Base-by-base conservation (phyloP, 2,329 filamentous ascomycete genomes). In the Aspergillus fijiensis region DNA sequence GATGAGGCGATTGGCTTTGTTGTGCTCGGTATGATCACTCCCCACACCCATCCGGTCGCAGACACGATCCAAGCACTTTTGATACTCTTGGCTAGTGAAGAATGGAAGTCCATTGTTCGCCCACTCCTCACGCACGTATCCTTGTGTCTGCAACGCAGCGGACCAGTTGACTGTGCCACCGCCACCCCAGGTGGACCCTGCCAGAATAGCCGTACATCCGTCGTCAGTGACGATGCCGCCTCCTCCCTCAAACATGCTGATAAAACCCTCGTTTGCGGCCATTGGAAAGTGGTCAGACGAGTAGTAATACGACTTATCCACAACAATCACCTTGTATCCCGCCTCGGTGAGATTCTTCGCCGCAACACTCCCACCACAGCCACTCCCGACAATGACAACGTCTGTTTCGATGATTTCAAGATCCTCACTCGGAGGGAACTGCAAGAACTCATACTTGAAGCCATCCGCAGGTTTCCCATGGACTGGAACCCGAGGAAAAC, bases 81-180 rank as follows among this genome's bases (percentile, higher is more conserved):
- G 92, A 69, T 89, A 97, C 21, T 88, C 87, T 0, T 82, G 74
- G 0, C 87, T 87, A 0, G 85, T 87, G 72, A 96, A 96, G 68
- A 96, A 89, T 0, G 84, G 82, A 25, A 97, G 79, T 0, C 87
- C 87, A 16, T 77, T 54, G 19, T 84, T 80, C 0, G 90, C 88
- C 93, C 94, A 97, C 76, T 96, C 91, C 65, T 86, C 81, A 3
- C 92, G 85, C 1, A 96, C 90, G 64, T 83, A 90, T 27, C 85
- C 86, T 70, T 94, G 91, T 0, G 91, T 89, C 66, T 88, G 85
- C 16, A 88, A 71, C 4, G 82, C 83, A 5, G 85, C 85, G 25
- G 81, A 89, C 92, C 92, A 97, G 75, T 97, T 97, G 67, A 96
- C 77, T 0, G 91, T 92, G 5, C 92, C 92, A 58, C 93, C 93